These are phyloP conservation scores for Hydnomerulius pinastri DNA, from an alignment of 768 basidiomycete species.

Conservation along the genomic window DNA sequence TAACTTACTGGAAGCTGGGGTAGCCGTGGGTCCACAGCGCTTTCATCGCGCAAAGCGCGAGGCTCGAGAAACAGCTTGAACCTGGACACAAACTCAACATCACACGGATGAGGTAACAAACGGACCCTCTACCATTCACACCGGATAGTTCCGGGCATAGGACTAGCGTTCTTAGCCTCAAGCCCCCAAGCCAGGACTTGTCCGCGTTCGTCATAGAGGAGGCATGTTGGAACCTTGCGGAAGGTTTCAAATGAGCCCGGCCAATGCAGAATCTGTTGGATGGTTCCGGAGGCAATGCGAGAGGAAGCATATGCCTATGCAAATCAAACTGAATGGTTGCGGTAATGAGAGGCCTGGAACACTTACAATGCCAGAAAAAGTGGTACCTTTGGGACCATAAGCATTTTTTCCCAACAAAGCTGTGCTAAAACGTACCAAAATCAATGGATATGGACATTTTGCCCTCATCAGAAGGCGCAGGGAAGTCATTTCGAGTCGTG, in stretches of 20 bases:
- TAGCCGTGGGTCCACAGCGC: conserved; percentile 71
- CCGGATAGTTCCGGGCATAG: conserved; percentile 61
- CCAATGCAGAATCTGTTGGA: conserved; percentile 87
- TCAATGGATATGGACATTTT: conserved; percentile 83
- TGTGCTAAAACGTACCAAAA: conserved; percentile 57
- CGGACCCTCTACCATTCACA: conserved; percentile 49
- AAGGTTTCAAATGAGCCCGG: conserved; percentile 85
- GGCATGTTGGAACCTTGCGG: conserved; percentile 84
- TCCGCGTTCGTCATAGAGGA: conserved; percentile 76
- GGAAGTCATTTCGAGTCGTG: conserved; percentile 19
- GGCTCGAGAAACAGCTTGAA: conserved; percentile 91
- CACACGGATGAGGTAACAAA: not conserved
- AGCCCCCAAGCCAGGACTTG: conserved; percentile 82
- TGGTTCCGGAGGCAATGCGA: conserved; percentile 72
- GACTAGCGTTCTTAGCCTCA: conserved; percentile 80
- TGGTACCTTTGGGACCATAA: conserved; percentile 58
- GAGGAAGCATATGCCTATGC: conserved; percentile 82
- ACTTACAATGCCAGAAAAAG: conserved; percentile 85
- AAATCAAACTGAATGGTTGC: conserved; percentile 7
- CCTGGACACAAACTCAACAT: conserved; percentile 35
- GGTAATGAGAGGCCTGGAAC: not conserved
- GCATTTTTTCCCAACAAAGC: not conserved
- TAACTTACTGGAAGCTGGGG: conserved; percentile 73
- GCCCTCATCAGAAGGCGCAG: conserved; percentile 56
- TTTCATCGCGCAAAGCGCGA: conserved; percentile 71